Evolutionary conservation across 352 stramenopile species (phyloP).

Genomic region (Phytopythium cucurbitacearum): DNA sequence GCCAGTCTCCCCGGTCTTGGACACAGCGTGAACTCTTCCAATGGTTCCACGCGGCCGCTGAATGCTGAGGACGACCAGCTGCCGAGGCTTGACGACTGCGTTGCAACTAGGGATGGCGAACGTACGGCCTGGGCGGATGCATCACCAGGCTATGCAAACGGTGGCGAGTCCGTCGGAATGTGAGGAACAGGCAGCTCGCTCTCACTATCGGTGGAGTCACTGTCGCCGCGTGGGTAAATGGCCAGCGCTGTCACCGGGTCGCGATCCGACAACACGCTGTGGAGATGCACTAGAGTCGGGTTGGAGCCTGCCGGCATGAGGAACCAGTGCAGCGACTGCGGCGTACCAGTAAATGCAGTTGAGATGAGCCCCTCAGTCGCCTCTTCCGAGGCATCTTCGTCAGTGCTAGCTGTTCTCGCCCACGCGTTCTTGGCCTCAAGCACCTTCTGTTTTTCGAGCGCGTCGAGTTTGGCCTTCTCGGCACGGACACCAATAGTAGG

Average conservation of each 20-base stretch:
- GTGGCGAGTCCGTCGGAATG: conserved; percentile 5
- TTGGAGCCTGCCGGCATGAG: conserved; percentile 23
- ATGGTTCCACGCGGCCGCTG: no score
- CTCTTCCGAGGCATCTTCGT: conserved; percentile 10
- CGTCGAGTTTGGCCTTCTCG: conserved; percentile 39
- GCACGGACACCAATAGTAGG: conserved; percentile 28
- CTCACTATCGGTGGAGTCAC: neutral
- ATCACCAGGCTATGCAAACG: neutral
- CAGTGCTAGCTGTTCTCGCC: conserved; percentile 7
- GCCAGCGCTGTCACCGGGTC: conserved; percentile 31
- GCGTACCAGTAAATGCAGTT: conserved; percentile 12
- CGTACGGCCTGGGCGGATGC: no score
- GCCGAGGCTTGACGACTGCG: no score
- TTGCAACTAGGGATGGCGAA: no score
- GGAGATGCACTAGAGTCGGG: conserved; percentile 27
- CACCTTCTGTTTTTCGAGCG: conserved; percentile 26
- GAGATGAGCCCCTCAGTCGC: no score
- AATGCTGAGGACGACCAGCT: no score
- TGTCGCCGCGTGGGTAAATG: conserved; percentile 18
- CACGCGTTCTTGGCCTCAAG: conserved; percentile 22
- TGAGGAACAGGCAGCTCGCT: neutral
- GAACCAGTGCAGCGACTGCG: conserved; percentile 28
- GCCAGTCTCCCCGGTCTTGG: no score
- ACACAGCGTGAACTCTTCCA: no score
- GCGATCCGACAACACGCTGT: conserved; percentile 28